Evolutionary conservation across 495 filamentous ascomycete genomes (phyloP).

Genomic region (Bacidia rubella): DNA sequence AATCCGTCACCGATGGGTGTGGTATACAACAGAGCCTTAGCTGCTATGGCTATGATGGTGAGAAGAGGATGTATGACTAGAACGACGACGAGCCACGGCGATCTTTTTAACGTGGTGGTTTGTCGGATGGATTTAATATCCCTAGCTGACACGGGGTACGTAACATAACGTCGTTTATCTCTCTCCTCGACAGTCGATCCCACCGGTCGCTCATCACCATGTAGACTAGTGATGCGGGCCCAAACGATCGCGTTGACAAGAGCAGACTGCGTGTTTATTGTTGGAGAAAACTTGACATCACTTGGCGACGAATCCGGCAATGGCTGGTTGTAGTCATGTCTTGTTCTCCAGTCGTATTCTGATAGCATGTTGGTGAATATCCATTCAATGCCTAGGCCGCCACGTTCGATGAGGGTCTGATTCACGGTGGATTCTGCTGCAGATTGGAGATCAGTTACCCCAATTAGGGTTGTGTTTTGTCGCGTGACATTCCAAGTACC

Average conservation of each 20-base stretch:
- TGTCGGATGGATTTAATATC: background rate
- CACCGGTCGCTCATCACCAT: background rate
- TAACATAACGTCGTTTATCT: background rate
- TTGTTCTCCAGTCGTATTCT: background rate
- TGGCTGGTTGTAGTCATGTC: background rate
- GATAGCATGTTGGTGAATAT: background rate
- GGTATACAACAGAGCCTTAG: background rate
- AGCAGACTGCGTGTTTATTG: background rate
- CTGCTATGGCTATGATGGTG: background rate
- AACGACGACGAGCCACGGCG: background rate
- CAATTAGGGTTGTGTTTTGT: background rate
- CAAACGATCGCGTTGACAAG: conserved; percentile 4
- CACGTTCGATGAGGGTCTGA: background rate
- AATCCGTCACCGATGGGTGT: conserved; percentile 4
- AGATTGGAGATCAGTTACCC: background rate
- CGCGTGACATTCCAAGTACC: conserved; percentile 4
- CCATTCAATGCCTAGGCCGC: background rate
- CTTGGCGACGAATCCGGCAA: background rate
- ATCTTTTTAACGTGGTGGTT: background rate
- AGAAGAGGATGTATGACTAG: conserved; percentile 5
- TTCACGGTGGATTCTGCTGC: background rate
- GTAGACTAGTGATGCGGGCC: background rate
- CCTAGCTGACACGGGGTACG: background rate
- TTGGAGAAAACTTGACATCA: background rate
- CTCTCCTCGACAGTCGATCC: background rate